phyloP scores from a whole-genome alignment of 1,284 basidiomycete genomes.

The Apiotrichum brassicae region DNA sequence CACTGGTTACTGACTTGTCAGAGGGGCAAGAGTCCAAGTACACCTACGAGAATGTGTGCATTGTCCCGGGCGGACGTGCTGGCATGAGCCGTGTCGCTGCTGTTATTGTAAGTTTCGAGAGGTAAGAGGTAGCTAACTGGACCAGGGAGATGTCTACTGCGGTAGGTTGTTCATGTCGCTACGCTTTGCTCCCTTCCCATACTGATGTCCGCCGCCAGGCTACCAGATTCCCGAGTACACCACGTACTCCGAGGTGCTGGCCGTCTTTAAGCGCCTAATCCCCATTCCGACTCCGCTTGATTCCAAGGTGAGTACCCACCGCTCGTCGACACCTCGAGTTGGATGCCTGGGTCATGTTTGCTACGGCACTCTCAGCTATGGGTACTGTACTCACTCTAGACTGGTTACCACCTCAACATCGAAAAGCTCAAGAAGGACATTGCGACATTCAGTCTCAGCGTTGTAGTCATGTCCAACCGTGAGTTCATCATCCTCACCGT shows the following conservation, averaged over 20 bases:
- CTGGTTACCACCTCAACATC: constrained; percentile 66
- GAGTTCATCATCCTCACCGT: not conserved
- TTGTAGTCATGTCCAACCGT: constrained; percentile 76
- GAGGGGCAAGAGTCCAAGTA: constrained; percentile 72
- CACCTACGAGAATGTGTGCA: constrained; percentile 68
- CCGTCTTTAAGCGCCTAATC: constrained; percentile 79
- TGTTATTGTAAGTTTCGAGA: constrained; percentile 53
- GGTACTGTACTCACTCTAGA: constrained; percentile 31
- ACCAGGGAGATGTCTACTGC: constrained; percentile 36
- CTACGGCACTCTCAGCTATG: too few relatives aligned
- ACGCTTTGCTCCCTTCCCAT: not conserved
- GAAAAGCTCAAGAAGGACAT: constrained; percentile 36
- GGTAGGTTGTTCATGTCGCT: constrained; percentile 7
- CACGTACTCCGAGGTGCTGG: constrained; percentile 60
- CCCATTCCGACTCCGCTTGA: constrained; percentile 68
- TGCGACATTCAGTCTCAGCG: constrained; percentile 60
- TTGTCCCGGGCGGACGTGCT: constrained; percentile 71
- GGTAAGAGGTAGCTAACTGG: not conserved
- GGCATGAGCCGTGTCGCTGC: constrained; percentile 85
- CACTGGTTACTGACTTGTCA: not conserved
- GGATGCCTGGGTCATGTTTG: too few relatives aligned
- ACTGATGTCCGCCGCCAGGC: constrained; percentile 10
- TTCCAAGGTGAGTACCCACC: constrained; percentile 14
- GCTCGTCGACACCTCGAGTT: too few relatives aligned
- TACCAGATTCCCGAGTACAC: constrained; percentile 41